A percentile compares a stretch with the other conserved stretches of the same genome.
Evolutionary conservation across 495 filamentous ascomycete genomes (phyloP).

Genomic region (Lichenothelia convexa): DNA sequence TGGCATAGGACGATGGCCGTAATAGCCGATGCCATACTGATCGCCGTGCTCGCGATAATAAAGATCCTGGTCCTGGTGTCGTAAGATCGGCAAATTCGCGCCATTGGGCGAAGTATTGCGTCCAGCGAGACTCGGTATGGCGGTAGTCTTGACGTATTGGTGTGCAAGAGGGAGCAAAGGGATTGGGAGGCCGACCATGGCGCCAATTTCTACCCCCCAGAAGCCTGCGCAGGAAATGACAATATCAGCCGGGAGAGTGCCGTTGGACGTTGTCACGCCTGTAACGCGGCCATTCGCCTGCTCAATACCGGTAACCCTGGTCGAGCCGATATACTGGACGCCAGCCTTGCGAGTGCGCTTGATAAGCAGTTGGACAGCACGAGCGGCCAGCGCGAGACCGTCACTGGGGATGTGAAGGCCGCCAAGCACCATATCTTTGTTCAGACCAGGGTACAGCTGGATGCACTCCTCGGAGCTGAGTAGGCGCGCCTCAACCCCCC

Average conservation of each 20-base stretch:
- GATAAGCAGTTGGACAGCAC: conserved; percentile 31
- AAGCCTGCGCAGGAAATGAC: conserved; percentile 34
- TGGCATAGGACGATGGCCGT: conserved; percentile 34
- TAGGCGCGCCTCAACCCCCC: conserved; percentile 28
- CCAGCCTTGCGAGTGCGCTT: conserved; percentile 28
- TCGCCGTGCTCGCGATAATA: conserved; percentile 36
- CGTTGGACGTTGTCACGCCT: conserved; percentile 25
- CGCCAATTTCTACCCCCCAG: conserved; percentile 35
- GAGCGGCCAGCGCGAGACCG: conserved; percentile 31
- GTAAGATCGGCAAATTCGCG: conserved; percentile 28
- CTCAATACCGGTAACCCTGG: conserved; percentile 29
- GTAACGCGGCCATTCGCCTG: conserved; percentile 21
- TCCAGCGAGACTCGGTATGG: conserved; percentile 18
- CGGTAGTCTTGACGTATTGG: conserved; percentile 32
- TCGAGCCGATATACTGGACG: conserved; percentile 27
- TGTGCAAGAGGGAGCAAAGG: conserved; percentile 33
- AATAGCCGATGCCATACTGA: conserved; percentile 34
- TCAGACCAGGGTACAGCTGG: conserved; percentile 26
- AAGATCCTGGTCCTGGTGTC: conserved; percentile 34
- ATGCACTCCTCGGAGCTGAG: conserved; percentile 27
- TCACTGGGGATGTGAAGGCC: conserved; percentile 32
- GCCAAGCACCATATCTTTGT: conserved; percentile 27
- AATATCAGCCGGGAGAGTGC: conserved; percentile 28
- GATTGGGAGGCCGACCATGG: conserved; percentile 30
- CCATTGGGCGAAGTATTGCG: conserved; percentile 23